These are phyloP conservation scores for Colletotrichum cordylinicola DNA, from an alignment of 2,329 filamentous ascomycete genomes.

Conservation along the genomic window DNA sequence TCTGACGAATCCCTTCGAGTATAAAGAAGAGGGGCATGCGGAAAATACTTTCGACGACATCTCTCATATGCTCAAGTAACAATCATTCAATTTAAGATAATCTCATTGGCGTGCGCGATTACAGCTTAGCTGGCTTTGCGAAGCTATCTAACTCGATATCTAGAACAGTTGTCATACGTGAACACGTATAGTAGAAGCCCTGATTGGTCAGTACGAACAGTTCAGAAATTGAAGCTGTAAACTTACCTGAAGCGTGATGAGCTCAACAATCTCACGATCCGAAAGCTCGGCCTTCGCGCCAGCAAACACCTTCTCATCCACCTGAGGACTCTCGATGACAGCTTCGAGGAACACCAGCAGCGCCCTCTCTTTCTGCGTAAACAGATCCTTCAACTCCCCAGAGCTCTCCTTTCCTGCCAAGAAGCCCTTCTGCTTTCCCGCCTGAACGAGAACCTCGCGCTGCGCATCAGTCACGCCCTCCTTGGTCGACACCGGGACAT, in stretches of 20 bases:
- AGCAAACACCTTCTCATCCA: background rate
- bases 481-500: background rate
- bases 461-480: background rate
- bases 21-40: no score
- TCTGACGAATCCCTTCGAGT: no score
- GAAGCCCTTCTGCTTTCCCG: background rate
- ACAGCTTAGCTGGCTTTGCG: background rate
- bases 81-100: background rate
- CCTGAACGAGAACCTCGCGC: background rate
- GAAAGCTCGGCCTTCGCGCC: background rate
- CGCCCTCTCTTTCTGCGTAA: background rate
- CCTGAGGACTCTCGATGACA: background rate
- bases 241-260: background rate
- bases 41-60: no score
- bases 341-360: background rate
- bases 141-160: background rate
- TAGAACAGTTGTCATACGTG: background rate
- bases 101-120: background rate
- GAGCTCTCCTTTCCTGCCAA: background rate
- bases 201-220: background rate
- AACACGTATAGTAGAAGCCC: background rate
- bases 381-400: background rate
- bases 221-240: fast-evolving
- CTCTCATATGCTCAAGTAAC: background rate
- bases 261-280: background rate